A percentile compares a stretch with the other conserved stretches of the same genome.
phyloP scores from a whole-genome alignment of 768 basidiomycete genomes.

The Boletus barrowsii region DNA sequence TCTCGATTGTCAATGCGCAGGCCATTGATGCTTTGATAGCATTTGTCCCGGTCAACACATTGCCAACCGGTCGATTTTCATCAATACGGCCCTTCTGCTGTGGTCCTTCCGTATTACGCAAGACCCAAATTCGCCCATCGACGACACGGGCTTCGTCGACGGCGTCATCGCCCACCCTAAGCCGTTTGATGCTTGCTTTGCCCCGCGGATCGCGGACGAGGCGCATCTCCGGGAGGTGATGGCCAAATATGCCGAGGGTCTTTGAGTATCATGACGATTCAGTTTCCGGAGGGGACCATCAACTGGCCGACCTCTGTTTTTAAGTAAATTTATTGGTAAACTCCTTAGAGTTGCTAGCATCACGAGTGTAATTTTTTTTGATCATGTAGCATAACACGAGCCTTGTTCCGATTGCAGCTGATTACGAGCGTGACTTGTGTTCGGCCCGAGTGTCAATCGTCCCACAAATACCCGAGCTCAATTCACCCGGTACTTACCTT shows the following conservation, averaged over 20 bases:
- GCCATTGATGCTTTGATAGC: conserved; percentile 27
- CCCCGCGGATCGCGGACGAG: conserved; percentile 39
- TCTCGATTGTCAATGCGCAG: neutral
- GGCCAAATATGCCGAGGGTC: conserved; percentile 21
- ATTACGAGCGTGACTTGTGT: too few relatives aligned
- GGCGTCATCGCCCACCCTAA: conserved; percentile 62
- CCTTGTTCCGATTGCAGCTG: too few relatives aligned
- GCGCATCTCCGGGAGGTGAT: conserved; percentile 25
- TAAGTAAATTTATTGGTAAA: too few relatives aligned
- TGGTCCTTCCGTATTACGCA: conserved; percentile 62
- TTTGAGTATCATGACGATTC: conserved; percentile 1
- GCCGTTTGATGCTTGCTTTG: conserved; percentile 58
- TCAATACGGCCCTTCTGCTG: conserved; percentile 60
- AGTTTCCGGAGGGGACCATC: neutral
- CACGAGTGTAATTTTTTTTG: too few relatives aligned
- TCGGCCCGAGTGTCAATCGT: too few relatives aligned
- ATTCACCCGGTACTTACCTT: neutral
- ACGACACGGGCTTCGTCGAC: conserved; percentile 59
- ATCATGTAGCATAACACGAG: too few relatives aligned
- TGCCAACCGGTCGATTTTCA: conserved; percentile 57
- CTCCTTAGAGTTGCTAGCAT: too few relatives aligned
- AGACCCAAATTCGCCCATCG: conserved; percentile 53
- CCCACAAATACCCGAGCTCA: neutral
- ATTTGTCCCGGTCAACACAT: conserved; percentile 67
- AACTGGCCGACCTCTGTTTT: too few relatives aligned